Evolutionary conservation across 352 stramenopile species (phyloP), one percentile per base, ranked within the genome.

Genomic region (Phytophthora quininea): DNA sequence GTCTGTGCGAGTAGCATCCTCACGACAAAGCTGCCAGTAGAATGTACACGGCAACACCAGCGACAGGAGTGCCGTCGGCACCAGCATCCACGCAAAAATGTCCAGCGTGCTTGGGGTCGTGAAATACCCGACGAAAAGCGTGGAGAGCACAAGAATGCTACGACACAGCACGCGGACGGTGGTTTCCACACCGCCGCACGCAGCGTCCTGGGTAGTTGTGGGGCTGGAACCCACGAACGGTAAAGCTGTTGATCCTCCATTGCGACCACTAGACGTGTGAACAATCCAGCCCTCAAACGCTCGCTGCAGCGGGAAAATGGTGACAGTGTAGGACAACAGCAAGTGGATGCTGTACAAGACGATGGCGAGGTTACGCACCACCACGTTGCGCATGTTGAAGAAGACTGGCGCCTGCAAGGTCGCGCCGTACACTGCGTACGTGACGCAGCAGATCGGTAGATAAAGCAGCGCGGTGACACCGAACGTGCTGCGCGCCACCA

Each of bases 341-440:
- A 93, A 49, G 71, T 93, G 86, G 46, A 91, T 85, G 43, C 69
- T 80, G 72, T 92, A 93, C 57, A 93, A 64, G 65, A 91, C 80
- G 57, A 91, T 86, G 11, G 86, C 80, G 35, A 93, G 43, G 59
- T 90, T 85, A 33, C 83, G 83, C 58, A 93, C 84, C 54, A 90
- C 67, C 6, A 70, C 59, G 64, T 92, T 93, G 50, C 86, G 82
- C 83, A 93, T 90, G 58, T 93, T 93, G 67, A 93, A 93, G 63
- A 93, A 91, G 27, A 93, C 80, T 0, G 86, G 86, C 31, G 86
- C 84, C 64, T 92, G 71, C 1, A 93, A 76, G 31, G 82, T 90
- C n/a, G 76, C 74, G 2, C 86, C 86, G 56, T 93, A 93, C 8
- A 92, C 86, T 1, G 86, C 83, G 62, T 88, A 93, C 27, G 84